A percentile compares a stretch with the other conserved stretches of the same genome.
These are phyloP conservation scores for Apiotrichum brassicae DNA, from an alignment of 1,284 basidiomycete species.

Conservation along the genomic window DNA sequence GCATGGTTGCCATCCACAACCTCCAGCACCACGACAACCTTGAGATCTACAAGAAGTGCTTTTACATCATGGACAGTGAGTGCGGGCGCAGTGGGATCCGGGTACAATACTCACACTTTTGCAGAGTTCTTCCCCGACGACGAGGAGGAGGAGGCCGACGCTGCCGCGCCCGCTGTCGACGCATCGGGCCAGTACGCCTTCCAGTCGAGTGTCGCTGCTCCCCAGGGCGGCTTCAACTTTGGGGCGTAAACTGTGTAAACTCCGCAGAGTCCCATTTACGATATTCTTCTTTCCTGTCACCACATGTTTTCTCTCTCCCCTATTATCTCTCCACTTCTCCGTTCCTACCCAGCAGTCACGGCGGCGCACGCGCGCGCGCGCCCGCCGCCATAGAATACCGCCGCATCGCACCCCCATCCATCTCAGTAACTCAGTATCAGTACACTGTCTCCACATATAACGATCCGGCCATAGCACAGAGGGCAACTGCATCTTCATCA, in stretches of 20 bases:
- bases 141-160: constrained; percentile 57
- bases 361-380: constrained; percentile 6
- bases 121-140: constrained; percentile 46
- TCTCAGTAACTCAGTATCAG: constrained; percentile 2
- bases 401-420: constrained; percentile 8
- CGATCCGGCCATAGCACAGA: constrained; percentile 14
- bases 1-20: constrained; percentile 98
- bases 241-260: constrained; percentile 6
- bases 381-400: constrained; percentile 12
- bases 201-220: constrained; percentile 62
- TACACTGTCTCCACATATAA: constrained; percentile 13
- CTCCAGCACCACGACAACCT: constrained; percentile 99
- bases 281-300: not conserved
- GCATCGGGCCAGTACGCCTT: constrained; percentile 80
- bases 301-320: not conserved
- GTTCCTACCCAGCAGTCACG: not conserved
- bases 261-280: not conserved
- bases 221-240: constrained; percentile 92
- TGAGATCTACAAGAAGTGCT: constrained; percentile 99
- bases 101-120: not conserved
- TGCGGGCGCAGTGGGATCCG: constrained; percentile 1
- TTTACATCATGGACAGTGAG: constrained; percentile 92
- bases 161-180: constrained; percentile 74
- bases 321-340: constrained; percentile 1
- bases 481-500: constrained; percentile 15